phyloP scores from a whole-genome alignment of 306 rosid species.

The Hippophae rhamnoides region DNA sequence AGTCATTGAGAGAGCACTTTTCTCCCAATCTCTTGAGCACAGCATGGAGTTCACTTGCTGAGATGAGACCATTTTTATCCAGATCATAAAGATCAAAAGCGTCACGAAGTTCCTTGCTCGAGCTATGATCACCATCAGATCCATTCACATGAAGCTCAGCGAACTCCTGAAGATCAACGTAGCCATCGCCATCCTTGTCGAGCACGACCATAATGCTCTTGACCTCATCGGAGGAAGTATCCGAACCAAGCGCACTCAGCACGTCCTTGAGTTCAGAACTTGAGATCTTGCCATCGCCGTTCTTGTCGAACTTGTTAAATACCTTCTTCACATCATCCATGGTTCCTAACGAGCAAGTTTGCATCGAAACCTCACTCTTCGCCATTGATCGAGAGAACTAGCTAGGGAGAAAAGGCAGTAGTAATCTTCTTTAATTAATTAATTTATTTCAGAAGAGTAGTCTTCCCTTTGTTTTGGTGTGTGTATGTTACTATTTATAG shows the following conservation, averaged over 20 bases:
- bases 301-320: constrained; percentile 81
- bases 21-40: constrained; percentile 68
- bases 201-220: constrained; percentile 61
- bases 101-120: constrained; percentile 56
- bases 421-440: neutral
- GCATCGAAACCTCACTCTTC: too few relatives aligned
- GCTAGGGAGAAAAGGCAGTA: neutral
- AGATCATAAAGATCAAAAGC: constrained; percentile 79
- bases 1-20: constrained; percentile 62
- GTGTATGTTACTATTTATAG: too few relatives aligned
- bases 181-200: constrained; percentile 80
- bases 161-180: constrained; percentile 69
- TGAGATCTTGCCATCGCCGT: constrained; percentile 87
- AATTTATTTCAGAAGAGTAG: too few relatives aligned
- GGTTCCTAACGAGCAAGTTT: constrained; percentile 1
- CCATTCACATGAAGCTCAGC: constrained; percentile 42
- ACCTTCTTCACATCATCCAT: constrained; percentile 55
- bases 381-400: too few relatives aligned
- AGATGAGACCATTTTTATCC: constrained; percentile 83
- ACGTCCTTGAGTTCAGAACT: constrained; percentile 48
- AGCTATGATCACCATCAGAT: constrained; percentile 4
- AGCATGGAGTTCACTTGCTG: constrained; percentile 55
- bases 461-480: too few relatives aligned
- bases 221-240: constrained; percentile 47
- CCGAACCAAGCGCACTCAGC: constrained; percentile 48